Percentiles rank a stretch among this genome's conserved stretches.
Evolutionary conservation across 83 land plant species (phyloP).

Genomic region (Picea mariana): DNA sequence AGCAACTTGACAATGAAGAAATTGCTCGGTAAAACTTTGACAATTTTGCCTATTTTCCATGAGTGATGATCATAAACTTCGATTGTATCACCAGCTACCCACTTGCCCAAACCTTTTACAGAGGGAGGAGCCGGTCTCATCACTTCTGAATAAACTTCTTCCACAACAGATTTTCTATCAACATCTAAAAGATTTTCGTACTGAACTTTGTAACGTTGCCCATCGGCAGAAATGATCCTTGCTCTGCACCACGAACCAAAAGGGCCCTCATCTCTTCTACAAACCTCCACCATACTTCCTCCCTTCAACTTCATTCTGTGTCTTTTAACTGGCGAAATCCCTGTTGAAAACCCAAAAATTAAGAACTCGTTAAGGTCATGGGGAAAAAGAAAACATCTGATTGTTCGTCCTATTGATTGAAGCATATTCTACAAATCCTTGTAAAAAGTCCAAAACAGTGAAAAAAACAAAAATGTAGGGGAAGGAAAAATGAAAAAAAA

Average conservation of each 20-base stretch:
- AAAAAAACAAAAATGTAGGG: too few species aligned
- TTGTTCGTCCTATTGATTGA: too few species aligned
- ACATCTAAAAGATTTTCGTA: neutral
- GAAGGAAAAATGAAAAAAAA: too few species aligned
- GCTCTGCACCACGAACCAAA: slow-evolving; percentile 49
- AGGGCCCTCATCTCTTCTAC: slow-evolving; percentile 27
- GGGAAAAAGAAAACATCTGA: too few species aligned
- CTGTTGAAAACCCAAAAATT: too few species aligned
- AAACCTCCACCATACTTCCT: slow-evolving; percentile 52
- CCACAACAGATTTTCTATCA: slow-evolving; percentile 13
- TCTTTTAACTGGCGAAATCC: neutral
- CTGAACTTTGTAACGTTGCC: too few species aligned
- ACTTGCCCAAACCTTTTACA: slow-evolving; percentile 11
- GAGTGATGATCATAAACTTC: slow-evolving; percentile 39
- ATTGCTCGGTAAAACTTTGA: slow-evolving; percentile 16
- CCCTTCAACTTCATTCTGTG: slow-evolving; percentile 15
- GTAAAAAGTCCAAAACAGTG: too few species aligned
- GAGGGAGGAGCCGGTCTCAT: slow-evolving; percentile 48
- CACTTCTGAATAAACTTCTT: slow-evolving; percentile 36
- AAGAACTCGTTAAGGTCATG: too few species aligned
- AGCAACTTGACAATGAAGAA: slow-evolving; percentile 29
- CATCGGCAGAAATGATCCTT: too few species aligned
- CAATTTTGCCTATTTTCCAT: slow-evolving; percentile 48
- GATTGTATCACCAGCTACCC: slow-evolving; percentile 45
- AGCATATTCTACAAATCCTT: too few species aligned